Conservation (phyloP, 164 flowering plant genomes). For the Vitis vinifera region DNA sequence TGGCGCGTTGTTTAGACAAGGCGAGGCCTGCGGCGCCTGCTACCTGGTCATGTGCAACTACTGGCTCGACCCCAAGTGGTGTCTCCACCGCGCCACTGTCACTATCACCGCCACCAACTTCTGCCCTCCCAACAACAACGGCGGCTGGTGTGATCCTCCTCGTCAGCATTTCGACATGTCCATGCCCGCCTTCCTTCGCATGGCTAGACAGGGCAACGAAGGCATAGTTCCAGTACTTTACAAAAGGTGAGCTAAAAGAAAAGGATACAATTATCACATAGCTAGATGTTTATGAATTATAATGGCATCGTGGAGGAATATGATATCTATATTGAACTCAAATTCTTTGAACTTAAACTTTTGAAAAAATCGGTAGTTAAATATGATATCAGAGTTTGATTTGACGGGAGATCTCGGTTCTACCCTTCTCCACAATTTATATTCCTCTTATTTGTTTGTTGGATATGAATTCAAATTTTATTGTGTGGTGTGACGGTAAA, state of each 20-base stretch:
- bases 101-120: slow-evolving; percentile 81
- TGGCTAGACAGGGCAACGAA: slow-evolving; percentile 62
- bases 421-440: too few relatives aligned
- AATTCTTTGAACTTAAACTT: too few relatives aligned
- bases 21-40: slow-evolving; percentile 79
- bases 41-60: slow-evolving; percentile 55
- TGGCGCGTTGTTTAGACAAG: slow-evolving; percentile 53
- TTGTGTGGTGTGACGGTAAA: too few relatives aligned
- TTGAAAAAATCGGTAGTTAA: too few relatives aligned
- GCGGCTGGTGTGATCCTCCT: slow-evolving; percentile 86
- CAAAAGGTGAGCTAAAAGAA: slow-evolving; percentile 42
- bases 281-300: too few relatives aligned
- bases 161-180: slow-evolving; percentile 82
- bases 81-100: slow-evolving; percentile 40
- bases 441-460: too few relatives aligned
- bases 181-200: slow-evolving; percentile 60
- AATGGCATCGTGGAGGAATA: too few relatives aligned
- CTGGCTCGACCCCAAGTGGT: slow-evolving; percentile 61
- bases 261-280: too few relatives aligned
- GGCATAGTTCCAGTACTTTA: slow-evolving; percentile 75
- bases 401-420: too few relatives aligned
- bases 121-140: slow-evolving; percentile 80
- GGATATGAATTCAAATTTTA: too few relatives aligned
- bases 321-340: too few relatives aligned
- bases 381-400: too few relatives aligned